Base-by-base conservation (phyloP, 1,139 yeast species). In the Geotrichum siamense region DNA sequence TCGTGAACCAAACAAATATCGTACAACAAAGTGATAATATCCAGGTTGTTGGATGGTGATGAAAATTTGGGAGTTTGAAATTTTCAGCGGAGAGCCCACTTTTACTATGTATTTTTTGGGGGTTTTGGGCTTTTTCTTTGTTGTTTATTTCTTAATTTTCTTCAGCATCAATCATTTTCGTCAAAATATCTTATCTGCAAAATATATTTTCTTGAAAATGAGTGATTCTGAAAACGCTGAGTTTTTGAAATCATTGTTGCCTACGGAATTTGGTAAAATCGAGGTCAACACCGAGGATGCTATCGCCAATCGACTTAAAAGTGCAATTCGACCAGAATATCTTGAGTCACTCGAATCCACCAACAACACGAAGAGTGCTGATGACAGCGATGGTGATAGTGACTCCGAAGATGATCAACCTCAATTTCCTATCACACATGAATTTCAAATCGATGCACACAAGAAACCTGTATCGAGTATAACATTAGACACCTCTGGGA, bases 401-500 rank as follows among this genome's bases (percentile, higher is more conserved):
- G 65, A 58, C 31, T 55, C 47, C 5, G 50, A 47, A 31, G 65
- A 58, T 30, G 55, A 48, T 5, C 51, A 41, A 8, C 58, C 54
- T 32, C 58, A 56, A 12, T 42, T 52, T 5, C 68, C 69, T 0
- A 52, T 60, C 2, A 53, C 65, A 8, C 68, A 65, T 39, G 63
- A 64, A 35, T 41, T 64, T 5, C 25, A 52, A 5, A 46, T 64
- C 16, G 45, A 49, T 2, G 56, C 52, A 10, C 68, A 65, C 43
- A 49, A 48, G 13, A 56, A 58, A 35, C 46, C 56, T 1, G 52
- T 65, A 6, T 53, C 63, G 1, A 53, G 58, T 2, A 49, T 64
- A 6, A 54, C 62, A 1, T 36, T 57, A 4, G 69, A 64, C 45
- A 48, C 54, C 1, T 48, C 58, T 1, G 69, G 69, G 0, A 42